Evolutionary conservation across 192 early-diverging fungal genomes (phyloP), one percentile per base, ranked within the genome.

Genomic region (Umbelopsis sp.): DNA sequence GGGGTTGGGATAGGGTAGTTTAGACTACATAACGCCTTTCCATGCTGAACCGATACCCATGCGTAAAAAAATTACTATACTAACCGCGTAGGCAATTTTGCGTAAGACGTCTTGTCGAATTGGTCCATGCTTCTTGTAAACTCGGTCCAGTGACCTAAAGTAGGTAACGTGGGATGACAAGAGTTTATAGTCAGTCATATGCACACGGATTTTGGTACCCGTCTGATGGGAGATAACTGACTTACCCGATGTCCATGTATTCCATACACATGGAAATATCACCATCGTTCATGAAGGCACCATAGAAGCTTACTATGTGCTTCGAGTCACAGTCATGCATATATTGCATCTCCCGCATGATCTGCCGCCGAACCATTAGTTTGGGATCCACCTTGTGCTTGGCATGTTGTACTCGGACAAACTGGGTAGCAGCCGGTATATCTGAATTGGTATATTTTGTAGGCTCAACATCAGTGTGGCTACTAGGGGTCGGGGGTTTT

Each of bases 261-360:
- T 97, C 97, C 91, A 99, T 93, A 83, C 95, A 97, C 72, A 98
- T 93, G 43, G 90, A 94, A 66, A 99, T 89, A 79, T 91, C 91
- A 50, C 88, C 89, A 36, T 85, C 85, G 70, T 87, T 89, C 70
- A 91, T 83, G 69, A 93, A 98, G 25, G 97, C 94, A 38, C 97
- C 97, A 74, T 96, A 99, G 78, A 95, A 99, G 31, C 91, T 91
- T 29, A 99, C 95, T 74, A 98, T 98, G 72, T 96, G 92, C 50
- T 90, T 89, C n/a, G 92, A 93, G 74, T 92, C 92, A 84, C 95
- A 97, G 73, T 95, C 93, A 81, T 96, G 93, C 77, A 99, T 86
- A 75, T 98, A 93, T 78, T 95, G 91, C 68, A 99, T 87, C 78
- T 99, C 97, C 65, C 95, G 90, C 74, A 96, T 80, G 59, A 98